A percentile compares a stretch with the other conserved stretches of the same genome.
phyloP scores from a whole-genome alignment of 768 basidiomycete genomes.

The Strobilomyces confusus region DNA sequence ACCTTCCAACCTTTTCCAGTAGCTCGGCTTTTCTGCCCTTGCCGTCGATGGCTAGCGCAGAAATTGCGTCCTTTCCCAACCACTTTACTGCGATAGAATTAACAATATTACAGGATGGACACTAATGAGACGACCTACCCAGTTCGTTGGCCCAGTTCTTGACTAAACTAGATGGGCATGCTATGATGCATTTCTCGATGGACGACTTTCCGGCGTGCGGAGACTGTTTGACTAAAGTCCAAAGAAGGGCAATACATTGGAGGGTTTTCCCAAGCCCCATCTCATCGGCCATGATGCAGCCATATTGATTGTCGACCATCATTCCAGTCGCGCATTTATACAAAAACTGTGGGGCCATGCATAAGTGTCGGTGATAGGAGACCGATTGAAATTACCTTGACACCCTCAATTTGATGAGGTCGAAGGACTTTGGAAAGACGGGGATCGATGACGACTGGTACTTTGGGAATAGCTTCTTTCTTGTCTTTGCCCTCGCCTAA shows the following conservation, averaged over 20 bases:
- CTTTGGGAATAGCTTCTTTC: constrained; percentile 67
- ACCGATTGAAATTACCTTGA: constrained; percentile 59
- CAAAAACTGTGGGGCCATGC: constrained; percentile 63
- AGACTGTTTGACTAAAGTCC: constrained; percentile 95
- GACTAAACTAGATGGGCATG: constrained; percentile 93
- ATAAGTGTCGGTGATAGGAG: neutral
- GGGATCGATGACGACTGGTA: constrained; percentile 97
- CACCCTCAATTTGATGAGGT: constrained; percentile 97
- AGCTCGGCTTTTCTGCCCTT: constrained; percentile 84
- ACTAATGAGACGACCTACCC: constrained; percentile 44
- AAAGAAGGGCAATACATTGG: constrained; percentile 93
- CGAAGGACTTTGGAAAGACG: constrained; percentile 80
- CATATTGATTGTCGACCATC: constrained; percentile 85
- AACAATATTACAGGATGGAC: neutral
- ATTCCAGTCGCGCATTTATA: constrained; percentile 95
- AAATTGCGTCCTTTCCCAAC: constrained; percentile 82
- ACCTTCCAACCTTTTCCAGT: constrained; percentile 74
- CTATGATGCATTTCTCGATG: constrained; percentile 97
- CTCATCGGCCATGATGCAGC: constrained; percentile 99
- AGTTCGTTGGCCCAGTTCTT: constrained; percentile 99
- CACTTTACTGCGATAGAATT: constrained; percentile 69
- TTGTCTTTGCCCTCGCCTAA: constrained; percentile 69
- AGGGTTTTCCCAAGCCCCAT: constrained; percentile 98
- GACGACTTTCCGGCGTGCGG: constrained; percentile 80
- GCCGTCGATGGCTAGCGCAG: constrained; percentile 87